Evolutionary conservation across 306 rosid species (phyloP).

Genomic region (Arachis hypogaea): DNA sequence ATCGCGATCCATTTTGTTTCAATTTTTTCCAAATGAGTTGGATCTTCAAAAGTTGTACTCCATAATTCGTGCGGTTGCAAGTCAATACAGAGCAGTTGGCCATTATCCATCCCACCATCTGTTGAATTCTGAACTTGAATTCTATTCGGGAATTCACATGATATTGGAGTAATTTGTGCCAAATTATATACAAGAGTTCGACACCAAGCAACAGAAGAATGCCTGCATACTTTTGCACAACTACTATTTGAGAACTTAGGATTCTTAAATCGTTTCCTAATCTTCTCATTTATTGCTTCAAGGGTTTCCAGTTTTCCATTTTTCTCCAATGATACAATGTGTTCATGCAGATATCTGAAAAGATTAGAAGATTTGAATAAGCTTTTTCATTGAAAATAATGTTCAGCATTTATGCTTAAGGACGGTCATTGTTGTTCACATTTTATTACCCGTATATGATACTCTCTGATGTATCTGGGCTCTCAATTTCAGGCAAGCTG

Average conservation of each 20-base stretch:
- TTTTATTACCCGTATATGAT: conserved; percentile 72
- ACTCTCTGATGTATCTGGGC: conserved; percentile 69
- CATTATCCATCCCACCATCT: conserved; percentile 59
- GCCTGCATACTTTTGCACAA: conserved; percentile 87
- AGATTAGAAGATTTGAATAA: conserved; percentile 38
- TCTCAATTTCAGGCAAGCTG: conserved; percentile 76
- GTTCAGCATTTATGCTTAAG: conserved; percentile 14
- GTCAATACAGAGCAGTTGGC: conserved; percentile 78
- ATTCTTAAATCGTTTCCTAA: conserved; percentile 93
- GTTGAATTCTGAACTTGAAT: conserved; percentile 50
- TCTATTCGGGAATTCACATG: conserved; percentile 51
- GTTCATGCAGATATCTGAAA: conserved; percentile 85
- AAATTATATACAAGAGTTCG: conserved; percentile 78
- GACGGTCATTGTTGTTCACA: conserved; percentile 20
- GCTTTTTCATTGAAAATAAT: conserved; percentile 26
- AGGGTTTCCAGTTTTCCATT: conserved; percentile 81
- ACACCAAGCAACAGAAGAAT: conserved; percentile 94
- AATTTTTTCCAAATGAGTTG: conserved; percentile 53
- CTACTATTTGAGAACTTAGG: conserved; percentile 73
- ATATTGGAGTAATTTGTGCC: conserved; percentile 72
- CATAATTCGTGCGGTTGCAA: conserved; percentile 77
- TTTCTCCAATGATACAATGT: conserved; percentile 69
- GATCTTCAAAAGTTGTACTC: conserved; percentile 82
- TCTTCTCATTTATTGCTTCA: conserved; percentile 92
- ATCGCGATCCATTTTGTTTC: conserved; percentile 68